These are phyloP conservation scores for Arthrinium puccinioides DNA, from an alignment of 2,329 filamentous ascomycete genomes.

Conservation along the genomic window DNA sequence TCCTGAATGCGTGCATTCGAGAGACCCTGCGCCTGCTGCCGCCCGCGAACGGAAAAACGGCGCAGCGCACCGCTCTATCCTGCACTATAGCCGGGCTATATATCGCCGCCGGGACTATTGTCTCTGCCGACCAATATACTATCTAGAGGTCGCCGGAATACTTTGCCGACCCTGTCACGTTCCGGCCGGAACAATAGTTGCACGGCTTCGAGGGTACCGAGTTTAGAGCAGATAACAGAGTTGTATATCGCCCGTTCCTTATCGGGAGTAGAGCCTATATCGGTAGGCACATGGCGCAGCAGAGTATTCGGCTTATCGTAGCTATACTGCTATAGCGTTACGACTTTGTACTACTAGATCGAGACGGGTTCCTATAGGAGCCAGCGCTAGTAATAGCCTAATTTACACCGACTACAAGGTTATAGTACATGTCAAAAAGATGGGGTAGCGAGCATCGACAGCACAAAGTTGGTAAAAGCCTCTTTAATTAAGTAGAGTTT, in stretches of 20 bases:
- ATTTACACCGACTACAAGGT: background rate
- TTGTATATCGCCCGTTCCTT: background rate
- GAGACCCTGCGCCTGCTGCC: background rate
- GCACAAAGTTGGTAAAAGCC: too few relatives aligned
- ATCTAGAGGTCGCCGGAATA: background rate
- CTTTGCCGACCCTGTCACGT: background rate
- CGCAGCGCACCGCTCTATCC: background rate
- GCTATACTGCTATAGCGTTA: background rate
- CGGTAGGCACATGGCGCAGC: background rate
- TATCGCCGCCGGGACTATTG: background rate
- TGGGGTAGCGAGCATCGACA: background rate
- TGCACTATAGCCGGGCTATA: background rate
- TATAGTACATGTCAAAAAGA: background rate
- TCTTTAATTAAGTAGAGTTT: too few relatives aligned
- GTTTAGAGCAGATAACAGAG: background rate
- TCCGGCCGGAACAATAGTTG: background rate
- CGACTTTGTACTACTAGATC: background rate
- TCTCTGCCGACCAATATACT: background rate
- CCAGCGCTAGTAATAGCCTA: background rate
- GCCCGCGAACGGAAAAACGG: background rate
- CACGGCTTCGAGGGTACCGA: background rate
- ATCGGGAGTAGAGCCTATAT: background rate
- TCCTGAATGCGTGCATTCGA: background rate
- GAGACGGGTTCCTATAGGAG: background rate
- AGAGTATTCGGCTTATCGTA: background rate